A percentile compares a stretch with the other conserved stretches of the same genome.
These are phyloP conservation scores for Gossypium longicalyx DNA, from an alignment of 345 rosid species.

Conservation along the genomic window DNA sequence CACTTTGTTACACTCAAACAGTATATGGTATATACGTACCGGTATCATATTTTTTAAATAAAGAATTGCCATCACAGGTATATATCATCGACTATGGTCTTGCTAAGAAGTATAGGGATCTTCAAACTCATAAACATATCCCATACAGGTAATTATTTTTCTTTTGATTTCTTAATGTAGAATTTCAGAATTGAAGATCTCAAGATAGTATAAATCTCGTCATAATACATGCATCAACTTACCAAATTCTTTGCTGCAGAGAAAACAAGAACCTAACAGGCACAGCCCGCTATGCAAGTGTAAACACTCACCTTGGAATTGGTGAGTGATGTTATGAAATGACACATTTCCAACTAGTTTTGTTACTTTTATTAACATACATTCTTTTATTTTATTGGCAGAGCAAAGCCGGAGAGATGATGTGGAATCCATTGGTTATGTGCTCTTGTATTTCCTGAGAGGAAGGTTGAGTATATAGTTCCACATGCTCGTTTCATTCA, in stretches of 20 bases:
- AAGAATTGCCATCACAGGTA: slow-evolving; percentile 37
- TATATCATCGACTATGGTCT: slow-evolving; percentile 83
- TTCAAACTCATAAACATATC: slow-evolving; percentile 83
- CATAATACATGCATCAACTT: neutral
- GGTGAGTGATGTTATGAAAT: slow-evolving; percentile 38
- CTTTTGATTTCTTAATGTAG: neutral
- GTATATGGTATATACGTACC: neutral
- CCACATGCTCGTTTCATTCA: neutral
- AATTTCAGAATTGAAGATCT: slow-evolving; percentile 1
- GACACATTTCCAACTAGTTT: slow-evolving; percentile 15
- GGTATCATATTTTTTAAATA: slow-evolving; percentile 3
- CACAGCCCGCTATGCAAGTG: slow-evolving; percentile 92
- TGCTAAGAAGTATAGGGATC: slow-evolving; percentile 87
- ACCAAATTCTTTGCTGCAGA: slow-evolving; percentile 33
- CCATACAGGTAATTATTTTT: slow-evolving; percentile 53
- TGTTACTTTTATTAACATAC: neutral
- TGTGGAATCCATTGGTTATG: slow-evolving; percentile 86
- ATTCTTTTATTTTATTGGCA: slow-evolving; percentile 26
- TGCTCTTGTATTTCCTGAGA: slow-evolving; percentile 77
- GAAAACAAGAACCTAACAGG: slow-evolving; percentile 88
- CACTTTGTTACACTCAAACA: neutral
- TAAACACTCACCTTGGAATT: slow-evolving; percentile 80
- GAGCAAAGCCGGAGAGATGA: slow-evolving; percentile 95
- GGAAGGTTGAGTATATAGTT: slow-evolving; percentile 55
- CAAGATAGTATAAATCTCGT: neutral